Evolutionary conservation across 768 basidiomycete genomes (phyloP).

Genomic region (Stropharia rugosoannulata): DNA sequence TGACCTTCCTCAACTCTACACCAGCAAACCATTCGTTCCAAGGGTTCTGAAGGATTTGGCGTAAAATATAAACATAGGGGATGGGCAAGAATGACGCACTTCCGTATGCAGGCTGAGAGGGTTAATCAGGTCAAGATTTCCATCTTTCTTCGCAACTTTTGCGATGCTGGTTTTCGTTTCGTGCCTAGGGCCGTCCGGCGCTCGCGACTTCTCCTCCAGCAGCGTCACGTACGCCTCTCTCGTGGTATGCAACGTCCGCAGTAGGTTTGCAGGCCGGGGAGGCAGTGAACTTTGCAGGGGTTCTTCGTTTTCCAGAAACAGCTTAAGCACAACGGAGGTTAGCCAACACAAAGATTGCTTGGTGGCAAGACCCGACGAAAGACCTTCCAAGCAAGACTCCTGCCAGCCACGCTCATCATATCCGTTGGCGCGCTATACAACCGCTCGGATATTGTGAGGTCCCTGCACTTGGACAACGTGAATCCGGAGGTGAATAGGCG

Average conservation of each 20-base stretch:
- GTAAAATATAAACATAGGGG: neutral
- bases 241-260: slow-evolving; percentile 43
- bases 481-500: slow-evolving; percentile 50
- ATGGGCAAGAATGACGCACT: slow-evolving; percentile 32
- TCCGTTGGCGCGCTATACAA: slow-evolving; percentile 45
- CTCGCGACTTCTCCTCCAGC: slow-evolving; percentile 69
- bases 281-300: slow-evolving; percentile 57
- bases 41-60: slow-evolving; percentile 61
- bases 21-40: slow-evolving; percentile 95
- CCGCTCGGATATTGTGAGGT: slow-evolving; percentile 61
- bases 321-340: slow-evolving; percentile 35
- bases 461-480: slow-evolving; percentile 64
- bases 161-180: slow-evolving; percentile 17
- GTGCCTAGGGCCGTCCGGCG: slow-evolving; percentile 74
- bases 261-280: slow-evolving; percentile 31
- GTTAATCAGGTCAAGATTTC: slow-evolving; percentile 71
- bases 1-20: slow-evolving; percentile 85
- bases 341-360: slow-evolving; percentile 15
- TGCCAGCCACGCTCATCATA: slow-evolving; percentile 56
- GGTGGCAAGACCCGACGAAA: slow-evolving; percentile 14
- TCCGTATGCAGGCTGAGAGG: slow-evolving; percentile 79
- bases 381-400: slow-evolving; percentile 89
- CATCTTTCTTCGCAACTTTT: slow-evolving; percentile 26
- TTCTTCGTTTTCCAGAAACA: slow-evolving; percentile 67
- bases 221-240: slow-evolving; percentile 58